phyloP scores from a whole-genome alignment of 2,329 filamentous ascomycete species.

The Cladosporium sp. region DNA sequence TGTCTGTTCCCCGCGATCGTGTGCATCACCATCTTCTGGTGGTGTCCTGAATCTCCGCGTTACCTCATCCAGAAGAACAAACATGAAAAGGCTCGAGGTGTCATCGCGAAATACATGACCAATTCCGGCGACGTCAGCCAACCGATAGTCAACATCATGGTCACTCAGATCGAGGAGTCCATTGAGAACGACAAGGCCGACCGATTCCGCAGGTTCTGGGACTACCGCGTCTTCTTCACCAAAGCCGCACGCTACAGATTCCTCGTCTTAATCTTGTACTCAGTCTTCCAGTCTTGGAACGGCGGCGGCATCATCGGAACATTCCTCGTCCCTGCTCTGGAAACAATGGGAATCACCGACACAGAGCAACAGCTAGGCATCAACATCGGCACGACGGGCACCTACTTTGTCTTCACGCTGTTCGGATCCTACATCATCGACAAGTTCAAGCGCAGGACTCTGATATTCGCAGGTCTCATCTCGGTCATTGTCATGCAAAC shows the following conservation, averaged over 20 bases:
- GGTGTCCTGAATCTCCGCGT: not conserved
- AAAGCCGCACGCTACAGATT: constrained; percentile 46
- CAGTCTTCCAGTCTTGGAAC: constrained; percentile 50
- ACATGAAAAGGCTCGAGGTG: constrained; percentile 4
- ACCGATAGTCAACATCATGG: constrained; percentile 45
- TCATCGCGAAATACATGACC: constrained; percentile 46
- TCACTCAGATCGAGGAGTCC: constrained; percentile 48
- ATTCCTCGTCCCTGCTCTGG: constrained; percentile 42
- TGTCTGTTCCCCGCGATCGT: constrained; percentile 29
- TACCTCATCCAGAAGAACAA: constrained; percentile 2
- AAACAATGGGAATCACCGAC: constrained; percentile 45
- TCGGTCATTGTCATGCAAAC: constrained; percentile 49
- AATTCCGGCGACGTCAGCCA: constrained; percentile 43
- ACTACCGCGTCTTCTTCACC: constrained; percentile 51
- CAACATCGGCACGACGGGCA: constrained; percentile 46
- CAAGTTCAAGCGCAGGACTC: constrained; percentile 44
- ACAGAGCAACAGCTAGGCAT: constrained; percentile 45
- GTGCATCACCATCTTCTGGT: constrained; percentile 45
- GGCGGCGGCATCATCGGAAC: constrained; percentile 49
- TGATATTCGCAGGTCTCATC: constrained; percentile 47
- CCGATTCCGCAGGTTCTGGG: constrained; percentile 44
- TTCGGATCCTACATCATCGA: constrained; percentile 48
- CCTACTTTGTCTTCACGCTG: constrained; percentile 50
- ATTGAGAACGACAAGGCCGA: constrained; percentile 36
- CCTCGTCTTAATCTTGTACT: constrained; percentile 48